Percentiles rank a stretch among this genome's conserved stretches.
These are phyloP conservation scores for Suhomyces sp. DNA, from an alignment of 805 yeast genomes.

Conservation along the genomic window DNA sequence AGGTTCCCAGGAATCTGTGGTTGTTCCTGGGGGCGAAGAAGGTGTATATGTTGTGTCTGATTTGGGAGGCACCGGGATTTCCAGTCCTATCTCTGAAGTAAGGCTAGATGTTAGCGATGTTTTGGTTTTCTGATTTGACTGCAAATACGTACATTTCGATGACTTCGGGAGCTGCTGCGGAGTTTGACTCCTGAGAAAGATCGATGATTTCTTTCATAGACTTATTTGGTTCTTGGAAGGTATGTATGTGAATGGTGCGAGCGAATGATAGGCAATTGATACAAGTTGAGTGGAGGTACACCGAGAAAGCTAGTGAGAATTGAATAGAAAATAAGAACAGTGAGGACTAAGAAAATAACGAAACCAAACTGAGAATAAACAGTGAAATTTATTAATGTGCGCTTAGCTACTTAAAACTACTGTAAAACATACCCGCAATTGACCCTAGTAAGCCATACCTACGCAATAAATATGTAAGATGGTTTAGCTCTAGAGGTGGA, in stretches of 20 bases:
- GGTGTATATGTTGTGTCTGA: not conserved
- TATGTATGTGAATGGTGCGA: not conserved
- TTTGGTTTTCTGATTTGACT: not conserved
- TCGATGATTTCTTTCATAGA: constrained; percentile 5
- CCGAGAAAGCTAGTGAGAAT: not conserved
- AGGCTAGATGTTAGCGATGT: not conserved
- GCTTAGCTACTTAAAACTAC: too few species aligned
- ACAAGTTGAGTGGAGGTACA: not conserved
- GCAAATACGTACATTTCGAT: constrained; percentile 21
- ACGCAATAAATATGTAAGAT: too few species aligned
- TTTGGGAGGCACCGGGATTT: not conserved
- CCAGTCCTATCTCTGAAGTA: not conserved
- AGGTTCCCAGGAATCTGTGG: not conserved
- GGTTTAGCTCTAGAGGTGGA: not conserved
- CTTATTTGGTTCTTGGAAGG: too few species aligned
- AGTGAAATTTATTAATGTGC: too few species aligned
- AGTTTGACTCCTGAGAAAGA: constrained; percentile 8
- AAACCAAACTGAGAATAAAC: too few species aligned
- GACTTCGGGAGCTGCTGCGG: constrained; percentile 9
- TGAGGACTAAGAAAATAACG: not conserved
- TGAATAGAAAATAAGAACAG: not conserved
- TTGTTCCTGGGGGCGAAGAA: not conserved
- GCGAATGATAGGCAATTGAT: not conserved
- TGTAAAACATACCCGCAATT: too few species aligned
- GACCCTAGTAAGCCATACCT: not conserved